Conservation (phyloP, 495 filamentous ascomycete species). For the Bombardia bombarda region DNA sequence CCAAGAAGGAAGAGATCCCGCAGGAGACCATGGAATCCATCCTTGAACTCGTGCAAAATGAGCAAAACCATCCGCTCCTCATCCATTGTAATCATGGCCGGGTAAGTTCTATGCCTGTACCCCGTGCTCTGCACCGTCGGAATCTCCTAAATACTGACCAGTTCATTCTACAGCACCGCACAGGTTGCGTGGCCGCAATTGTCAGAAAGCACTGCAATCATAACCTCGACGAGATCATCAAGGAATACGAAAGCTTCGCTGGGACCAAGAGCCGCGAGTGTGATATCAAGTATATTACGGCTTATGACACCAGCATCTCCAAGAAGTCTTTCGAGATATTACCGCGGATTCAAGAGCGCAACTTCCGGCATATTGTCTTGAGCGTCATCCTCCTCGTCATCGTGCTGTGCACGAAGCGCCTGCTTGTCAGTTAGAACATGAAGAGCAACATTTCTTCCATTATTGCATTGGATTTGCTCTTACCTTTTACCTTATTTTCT, state of each 20-base stretch:
- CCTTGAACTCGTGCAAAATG: slow-evolving; percentile 55
- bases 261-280: slow-evolving; percentile 52
- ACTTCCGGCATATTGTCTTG: too few relatives aligned
- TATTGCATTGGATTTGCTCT: too few relatives aligned
- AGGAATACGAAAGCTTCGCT: slow-evolving; percentile 63
- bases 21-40: slow-evolving; percentile 54
- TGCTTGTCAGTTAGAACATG: too few relatives aligned
- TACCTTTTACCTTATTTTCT: too few relatives aligned
- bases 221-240: slow-evolving; percentile 45
- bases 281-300: slow-evolving; percentile 42
- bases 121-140: background rate
- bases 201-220: slow-evolving; percentile 60
- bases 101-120: slow-evolving; percentile 33
- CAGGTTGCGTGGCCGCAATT: slow-evolving; percentile 69
- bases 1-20: slow-evolving; percentile 62
- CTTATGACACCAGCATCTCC: slow-evolving; percentile 27
- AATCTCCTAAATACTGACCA: slow-evolving; percentile 9
- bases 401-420: too few relatives aligned
- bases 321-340: too few relatives aligned
- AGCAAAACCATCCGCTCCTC: slow-evolving; percentile 62
- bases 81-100: slow-evolving; percentile 89
- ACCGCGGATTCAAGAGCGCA: slow-evolving; percentile 10
- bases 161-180: slow-evolving; percentile 56
- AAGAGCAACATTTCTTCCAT: too few relatives aligned
- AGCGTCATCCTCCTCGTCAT: too few relatives aligned